Conservation (phyloP, 768 basidiomycete genomes). For the Mrakia gelida region DNA sequence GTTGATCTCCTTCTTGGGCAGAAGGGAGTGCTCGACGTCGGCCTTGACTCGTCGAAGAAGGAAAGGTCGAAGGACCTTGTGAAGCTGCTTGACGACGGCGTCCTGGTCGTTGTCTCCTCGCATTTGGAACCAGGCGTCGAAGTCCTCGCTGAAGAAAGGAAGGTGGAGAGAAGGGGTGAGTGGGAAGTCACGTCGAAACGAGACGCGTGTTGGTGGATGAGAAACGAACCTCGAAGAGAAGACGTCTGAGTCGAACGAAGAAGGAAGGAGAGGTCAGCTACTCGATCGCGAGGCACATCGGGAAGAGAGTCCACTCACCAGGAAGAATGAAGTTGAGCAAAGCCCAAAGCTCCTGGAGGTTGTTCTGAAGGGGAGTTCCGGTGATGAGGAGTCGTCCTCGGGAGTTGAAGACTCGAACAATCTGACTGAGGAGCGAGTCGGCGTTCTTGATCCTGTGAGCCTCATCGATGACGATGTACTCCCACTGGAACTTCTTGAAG, state of each 20-base stretch:
- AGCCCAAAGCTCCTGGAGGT: conserved; percentile 92
- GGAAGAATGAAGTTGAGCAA: conserved; percentile 94
- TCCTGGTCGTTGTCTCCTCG: conserved; percentile 68
- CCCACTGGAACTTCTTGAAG: conserved; percentile 90
- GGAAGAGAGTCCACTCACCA: conserved; percentile 47
- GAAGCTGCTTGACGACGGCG: conserved; percentile 90
- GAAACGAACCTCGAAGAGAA: conserved; percentile 36
- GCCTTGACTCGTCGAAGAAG: conserved; percentile 87
- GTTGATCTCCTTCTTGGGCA: conserved; percentile 98
- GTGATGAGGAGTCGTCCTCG: conserved; percentile 90
- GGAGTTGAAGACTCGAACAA: conserved; percentile 83
- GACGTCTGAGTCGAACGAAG: conserved; percentile 31
- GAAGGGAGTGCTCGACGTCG: conserved; percentile 90
- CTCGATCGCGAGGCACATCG: neutral
- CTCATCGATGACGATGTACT: conserved; percentile 97
- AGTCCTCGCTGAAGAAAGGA: conserved; percentile 61
- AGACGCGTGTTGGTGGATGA: conserved; percentile 13
- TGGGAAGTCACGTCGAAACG: too few species aligned
- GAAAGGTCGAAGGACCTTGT: conserved; percentile 95
- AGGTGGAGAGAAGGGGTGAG: too few species aligned
- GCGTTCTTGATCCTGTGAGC: conserved; percentile 99
- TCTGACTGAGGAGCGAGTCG: conserved; percentile 89
- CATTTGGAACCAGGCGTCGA: conserved; percentile 91
- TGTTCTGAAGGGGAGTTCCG: conserved; percentile 95
- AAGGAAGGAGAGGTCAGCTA: neutral